These are phyloP conservation scores for Diplodia sapinea DNA, from an alignment of 2,329 filamentous ascomycete genomes.

Conservation along the genomic window DNA sequence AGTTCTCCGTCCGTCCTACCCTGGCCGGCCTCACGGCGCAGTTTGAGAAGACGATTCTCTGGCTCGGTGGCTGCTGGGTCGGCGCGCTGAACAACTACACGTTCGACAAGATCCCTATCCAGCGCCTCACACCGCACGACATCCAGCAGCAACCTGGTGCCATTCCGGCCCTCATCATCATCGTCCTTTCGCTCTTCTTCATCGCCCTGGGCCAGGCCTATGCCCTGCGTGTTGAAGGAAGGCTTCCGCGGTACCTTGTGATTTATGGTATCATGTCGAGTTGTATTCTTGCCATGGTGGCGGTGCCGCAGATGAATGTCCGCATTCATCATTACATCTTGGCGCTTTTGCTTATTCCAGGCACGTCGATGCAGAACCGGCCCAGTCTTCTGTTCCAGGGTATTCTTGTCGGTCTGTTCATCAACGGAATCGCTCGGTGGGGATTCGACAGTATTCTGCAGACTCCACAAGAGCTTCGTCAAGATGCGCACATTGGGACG, in stretches of 20 bases:
- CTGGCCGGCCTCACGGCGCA: constrained; percentile 78
- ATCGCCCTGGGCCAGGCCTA: constrained; percentile 80
- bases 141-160: constrained; percentile 88
- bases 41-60: constrained; percentile 86
- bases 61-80: constrained; percentile 89
- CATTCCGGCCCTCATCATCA: constrained; percentile 77
- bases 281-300: constrained; percentile 72
- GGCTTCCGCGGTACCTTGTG: constrained; percentile 76
- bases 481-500: constrained; percentile 59
- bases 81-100: constrained; percentile 94
- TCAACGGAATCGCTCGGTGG: constrained; percentile 94
- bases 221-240: constrained; percentile 83
- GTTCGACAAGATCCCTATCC: constrained; percentile 90
- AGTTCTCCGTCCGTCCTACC: constrained; percentile 76
- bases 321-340: constrained; percentile 96
- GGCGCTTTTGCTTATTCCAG: constrained; percentile 82
- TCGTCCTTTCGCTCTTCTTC: constrained; percentile 71
- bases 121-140: constrained; percentile 88
- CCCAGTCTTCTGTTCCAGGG: constrained; percentile 87
- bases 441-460: constrained; percentile 89
- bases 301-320: constrained; percentile 77
- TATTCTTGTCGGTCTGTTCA: constrained; percentile 84
- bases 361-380: constrained; percentile 86
- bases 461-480: constrained; percentile 74
- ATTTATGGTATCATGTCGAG: constrained; percentile 74